Conservation (phyloP, 2,329 filamentous ascomycete genomes). For the Didymellaceae sp. region DNA sequence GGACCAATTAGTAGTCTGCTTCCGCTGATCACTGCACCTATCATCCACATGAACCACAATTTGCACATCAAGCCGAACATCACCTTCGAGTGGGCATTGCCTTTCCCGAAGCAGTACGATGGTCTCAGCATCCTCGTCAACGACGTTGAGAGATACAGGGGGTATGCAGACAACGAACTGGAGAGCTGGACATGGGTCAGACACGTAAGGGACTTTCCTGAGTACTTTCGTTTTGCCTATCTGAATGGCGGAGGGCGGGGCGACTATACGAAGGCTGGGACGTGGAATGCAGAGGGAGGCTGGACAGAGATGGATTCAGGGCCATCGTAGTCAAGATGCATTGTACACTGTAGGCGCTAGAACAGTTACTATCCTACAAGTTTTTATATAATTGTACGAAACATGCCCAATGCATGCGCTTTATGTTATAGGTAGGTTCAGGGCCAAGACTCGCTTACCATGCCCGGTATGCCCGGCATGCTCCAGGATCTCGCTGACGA, state of each 20-base stretch:
- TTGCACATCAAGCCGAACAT: conserved; percentile 59
- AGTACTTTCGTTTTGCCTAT: conserved; percentile 81
- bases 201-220: conserved; percentile 56
- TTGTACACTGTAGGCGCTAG: neutral
- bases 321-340: conserved; percentile 48
- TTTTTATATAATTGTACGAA: too few relatives aligned
- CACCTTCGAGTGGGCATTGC: conserved; percentile 65
- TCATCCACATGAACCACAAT: conserved; percentile 54
- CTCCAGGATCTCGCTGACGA: conserved; percentile 1
- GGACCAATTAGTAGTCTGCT: conserved; percentile 64
- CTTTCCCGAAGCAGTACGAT: conserved; percentile 64
- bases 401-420: too few relatives aligned
- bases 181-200: conserved; percentile 66
- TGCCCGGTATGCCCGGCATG: too few relatives aligned
- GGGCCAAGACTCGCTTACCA: neutral
- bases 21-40: conserved; percentile 52
- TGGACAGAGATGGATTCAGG: conserved; percentile 72
- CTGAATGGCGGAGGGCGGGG: conserved; percentile 68
- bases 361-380: neutral
- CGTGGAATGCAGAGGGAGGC: conserved; percentile 67
- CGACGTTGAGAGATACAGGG: conserved; percentile 76
- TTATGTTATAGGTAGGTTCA: neutral
- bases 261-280: conserved; percentile 79
- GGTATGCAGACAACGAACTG: conserved; percentile 52
- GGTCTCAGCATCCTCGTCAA: conserved; percentile 83